Percentiles rank a stretch among this genome's conserved stretches.
Conservation (phyloP, 352 stramenopile genomes). For the Elongisporangium senticosum region DNA sequence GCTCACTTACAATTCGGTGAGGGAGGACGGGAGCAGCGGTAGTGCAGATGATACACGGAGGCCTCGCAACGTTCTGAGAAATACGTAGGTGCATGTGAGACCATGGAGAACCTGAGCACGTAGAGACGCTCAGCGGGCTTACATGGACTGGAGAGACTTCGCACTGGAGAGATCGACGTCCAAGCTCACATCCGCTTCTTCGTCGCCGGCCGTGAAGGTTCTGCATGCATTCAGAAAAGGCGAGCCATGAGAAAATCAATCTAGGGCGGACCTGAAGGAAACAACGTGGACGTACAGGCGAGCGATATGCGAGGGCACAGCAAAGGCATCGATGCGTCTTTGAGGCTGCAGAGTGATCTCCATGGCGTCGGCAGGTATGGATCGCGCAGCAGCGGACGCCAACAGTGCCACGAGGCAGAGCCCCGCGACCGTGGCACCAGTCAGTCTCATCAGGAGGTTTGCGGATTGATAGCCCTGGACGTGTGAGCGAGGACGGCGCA, state of each 20-base stretch:
- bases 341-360: neutral
- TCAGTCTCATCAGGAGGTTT: neutral
- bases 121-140: neutral
- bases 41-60: neutral
- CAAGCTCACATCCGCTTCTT: conserved; percentile 2
- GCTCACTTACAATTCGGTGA: neutral
- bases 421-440: neutral
- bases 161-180: neutral
- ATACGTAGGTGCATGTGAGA: neutral
- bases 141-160: conserved; percentile 4
- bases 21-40: neutral
- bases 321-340: neutral
- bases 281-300: neutral
- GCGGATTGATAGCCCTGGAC: neutral
- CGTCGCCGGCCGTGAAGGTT: conserved; percentile 3
- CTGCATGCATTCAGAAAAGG: conserved; percentile 1
- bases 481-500: neutral
- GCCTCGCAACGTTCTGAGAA: neutral
- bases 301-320: neutral
- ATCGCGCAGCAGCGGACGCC: neutral
- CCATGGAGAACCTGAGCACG: neutral
- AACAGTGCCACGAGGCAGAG: neutral
- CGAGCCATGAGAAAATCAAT: neutral
- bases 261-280: neutral
- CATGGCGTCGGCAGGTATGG: neutral